These are phyloP conservation scores for Claviceps sp. DNA, from an alignment of 2,329 filamentous ascomycete genomes.

Conservation along the genomic window DNA sequence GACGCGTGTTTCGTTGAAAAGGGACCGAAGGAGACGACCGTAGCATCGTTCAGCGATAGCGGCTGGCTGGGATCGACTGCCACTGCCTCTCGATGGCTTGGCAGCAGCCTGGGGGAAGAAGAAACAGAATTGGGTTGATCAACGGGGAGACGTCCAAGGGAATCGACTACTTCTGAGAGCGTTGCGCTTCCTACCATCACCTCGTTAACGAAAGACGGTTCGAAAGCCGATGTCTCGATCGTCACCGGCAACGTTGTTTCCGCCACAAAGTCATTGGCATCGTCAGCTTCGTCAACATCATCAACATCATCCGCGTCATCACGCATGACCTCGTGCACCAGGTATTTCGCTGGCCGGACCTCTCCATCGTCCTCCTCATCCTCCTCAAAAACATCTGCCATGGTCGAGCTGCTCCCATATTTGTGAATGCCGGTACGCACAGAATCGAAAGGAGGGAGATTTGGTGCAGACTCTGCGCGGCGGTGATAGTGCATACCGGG, in stretches of 20 bases:
- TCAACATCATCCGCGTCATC: slow-evolving; percentile 29
- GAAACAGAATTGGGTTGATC: slow-evolving; percentile 28
- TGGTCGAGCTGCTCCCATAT: slow-evolving; percentile 55
- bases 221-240: not conserved
- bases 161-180: slow-evolving; percentile 7
- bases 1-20: slow-evolving; percentile 51
- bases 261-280: slow-evolving; percentile 30
- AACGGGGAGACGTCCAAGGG: slow-evolving; percentile 18
- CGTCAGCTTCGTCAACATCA: slow-evolving; percentile 10
- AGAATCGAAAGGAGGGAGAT: slow-evolving; percentile 61
- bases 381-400: slow-evolving; percentile 81
- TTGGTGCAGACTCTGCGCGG: slow-evolving; percentile 67
- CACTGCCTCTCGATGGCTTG: slow-evolving; percentile 31
- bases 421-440: slow-evolving; percentile 43
- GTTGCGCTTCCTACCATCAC: slow-evolving; percentile 3
- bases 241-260: slow-evolving; percentile 22
- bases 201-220: not conserved
- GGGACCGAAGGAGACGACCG: slow-evolving; percentile 44
- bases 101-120: slow-evolving; percentile 30
- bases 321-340: not conserved
- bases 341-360: slow-evolving; percentile 10
- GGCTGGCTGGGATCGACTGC: slow-evolving; percentile 37
- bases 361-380: slow-evolving; percentile 62
- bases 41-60: slow-evolving; percentile 26
- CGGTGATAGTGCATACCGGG: slow-evolving; percentile 65